These are phyloP conservation scores for Exophiala sideris DNA, from an alignment of 2,329 filamentous ascomycete genomes.

Conservation along the genomic window DNA sequence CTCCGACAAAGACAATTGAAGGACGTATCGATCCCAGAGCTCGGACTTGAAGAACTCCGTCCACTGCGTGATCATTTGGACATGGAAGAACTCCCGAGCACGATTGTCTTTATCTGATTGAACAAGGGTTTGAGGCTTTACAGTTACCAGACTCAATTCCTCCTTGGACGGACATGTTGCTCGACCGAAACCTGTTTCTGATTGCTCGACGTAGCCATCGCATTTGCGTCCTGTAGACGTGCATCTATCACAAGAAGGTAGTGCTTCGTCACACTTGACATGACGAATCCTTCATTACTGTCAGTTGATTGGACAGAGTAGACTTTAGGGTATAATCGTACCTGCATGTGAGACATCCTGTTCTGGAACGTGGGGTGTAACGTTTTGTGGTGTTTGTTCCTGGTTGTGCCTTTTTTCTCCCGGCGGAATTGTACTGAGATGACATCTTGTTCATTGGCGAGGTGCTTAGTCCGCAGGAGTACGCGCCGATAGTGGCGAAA, in stretches of 20 bases:
- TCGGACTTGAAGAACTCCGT: background rate
- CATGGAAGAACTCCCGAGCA: background rate
- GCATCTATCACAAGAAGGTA: constrained; percentile 26
- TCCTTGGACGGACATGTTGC: background rate
- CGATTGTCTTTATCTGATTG: no score
- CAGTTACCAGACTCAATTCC: background rate
- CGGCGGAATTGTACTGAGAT: no score
- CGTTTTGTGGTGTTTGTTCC: no score
- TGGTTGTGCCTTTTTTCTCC: no score
- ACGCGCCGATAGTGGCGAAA: no score
- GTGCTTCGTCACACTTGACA: constrained; percentile 29
- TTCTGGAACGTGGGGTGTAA: background rate
- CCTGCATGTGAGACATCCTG: background rate
- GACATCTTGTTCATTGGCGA: no score
- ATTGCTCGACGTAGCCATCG: constrained; percentile 9
- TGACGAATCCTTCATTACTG: background rate
- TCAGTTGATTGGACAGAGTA: background rate
- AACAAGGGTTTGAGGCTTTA: background rate
- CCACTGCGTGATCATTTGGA: background rate
- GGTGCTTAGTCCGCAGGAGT: no score
- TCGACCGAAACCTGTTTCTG: background rate
- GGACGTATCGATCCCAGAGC: background rate
- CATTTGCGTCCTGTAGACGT: constrained; percentile 25
- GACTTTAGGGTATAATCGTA: background rate
- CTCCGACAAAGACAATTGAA: background rate